Conservation (phyloP, 345 rosid genomes). For the Citrus glauca region DNA sequence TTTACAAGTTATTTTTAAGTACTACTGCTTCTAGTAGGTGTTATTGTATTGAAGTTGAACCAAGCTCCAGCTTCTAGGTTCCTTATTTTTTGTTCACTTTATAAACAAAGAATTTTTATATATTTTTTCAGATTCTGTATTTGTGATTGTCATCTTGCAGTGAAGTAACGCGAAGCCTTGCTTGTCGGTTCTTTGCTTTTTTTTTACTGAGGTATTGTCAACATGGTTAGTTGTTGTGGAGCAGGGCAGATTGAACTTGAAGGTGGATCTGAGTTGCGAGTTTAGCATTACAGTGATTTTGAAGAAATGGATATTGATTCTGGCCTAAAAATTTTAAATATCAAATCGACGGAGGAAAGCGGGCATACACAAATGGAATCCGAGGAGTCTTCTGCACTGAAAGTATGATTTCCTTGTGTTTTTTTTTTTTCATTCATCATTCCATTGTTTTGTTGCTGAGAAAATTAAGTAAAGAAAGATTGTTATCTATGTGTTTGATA, state of each 20-base stretch:
- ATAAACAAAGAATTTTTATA: too few relatives aligned
- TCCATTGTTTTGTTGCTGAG: not conserved
- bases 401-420: not conserved
- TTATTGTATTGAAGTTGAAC: too few relatives aligned
- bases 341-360: conserved; percentile 31
- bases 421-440: not conserved
- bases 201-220: not conserved
- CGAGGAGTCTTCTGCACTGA: not conserved
- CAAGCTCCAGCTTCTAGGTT: too few relatives aligned
- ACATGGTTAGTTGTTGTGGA: not conserved
- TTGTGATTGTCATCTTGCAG: not conserved
- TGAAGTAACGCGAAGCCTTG: not conserved
- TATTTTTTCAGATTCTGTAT: not conserved
- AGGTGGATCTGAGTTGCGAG: not conserved
- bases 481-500: not conserved
- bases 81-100: too few relatives aligned
- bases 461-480: not conserved
- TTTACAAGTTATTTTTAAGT: too few relatives aligned
- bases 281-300: not conserved
- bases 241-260: not conserved
- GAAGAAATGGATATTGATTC: conserved; percentile 51
- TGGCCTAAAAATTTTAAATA: conserved; percentile 18
- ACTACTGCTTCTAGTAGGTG: too few relatives aligned
- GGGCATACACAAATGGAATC: conserved; percentile 39
- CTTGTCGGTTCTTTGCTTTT: not conserved